Conservation (phyloP, 306 rosid genomes). For the Ormosia emarginata region DNA sequence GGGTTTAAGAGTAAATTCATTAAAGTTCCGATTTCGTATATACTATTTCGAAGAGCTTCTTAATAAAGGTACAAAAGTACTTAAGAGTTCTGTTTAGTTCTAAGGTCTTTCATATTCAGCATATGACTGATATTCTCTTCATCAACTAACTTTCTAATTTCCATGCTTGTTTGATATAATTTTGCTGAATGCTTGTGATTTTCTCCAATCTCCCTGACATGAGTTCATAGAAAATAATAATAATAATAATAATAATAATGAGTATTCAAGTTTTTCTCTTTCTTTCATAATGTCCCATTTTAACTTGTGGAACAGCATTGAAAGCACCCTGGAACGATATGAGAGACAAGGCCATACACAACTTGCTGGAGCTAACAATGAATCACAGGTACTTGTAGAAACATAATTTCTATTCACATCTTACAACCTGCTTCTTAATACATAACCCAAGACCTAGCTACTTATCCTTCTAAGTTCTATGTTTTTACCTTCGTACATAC, state of each 20-base stretch:
- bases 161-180: neutral
- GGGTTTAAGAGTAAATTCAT: no score
- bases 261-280: neutral
- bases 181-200: neutral
- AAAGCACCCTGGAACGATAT: slow-evolving; percentile 62
- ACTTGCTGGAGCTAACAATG: slow-evolving; percentile 29
- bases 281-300: neutral
- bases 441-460: neutral
- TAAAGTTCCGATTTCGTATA: neutral
- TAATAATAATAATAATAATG: neutral
- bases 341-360: slow-evolving; percentile 46
- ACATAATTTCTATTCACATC: neutral
- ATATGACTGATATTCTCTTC: no score
- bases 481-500: neutral
- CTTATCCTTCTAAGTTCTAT: neutral
- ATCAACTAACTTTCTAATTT: no score
- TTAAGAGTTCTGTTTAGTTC: neutral
- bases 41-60: no score
- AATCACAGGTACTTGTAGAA: slow-evolving; percentile 47
- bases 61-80: no score
- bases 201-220: neutral
- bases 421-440: neutral
- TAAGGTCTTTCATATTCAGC: neutral
- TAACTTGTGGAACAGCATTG: slow-evolving; percentile 57
- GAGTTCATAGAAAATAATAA: neutral